phyloP scores from a whole-genome alignment of 2,329 filamentous ascomycete species.

The Apiospora aurea region DNA sequence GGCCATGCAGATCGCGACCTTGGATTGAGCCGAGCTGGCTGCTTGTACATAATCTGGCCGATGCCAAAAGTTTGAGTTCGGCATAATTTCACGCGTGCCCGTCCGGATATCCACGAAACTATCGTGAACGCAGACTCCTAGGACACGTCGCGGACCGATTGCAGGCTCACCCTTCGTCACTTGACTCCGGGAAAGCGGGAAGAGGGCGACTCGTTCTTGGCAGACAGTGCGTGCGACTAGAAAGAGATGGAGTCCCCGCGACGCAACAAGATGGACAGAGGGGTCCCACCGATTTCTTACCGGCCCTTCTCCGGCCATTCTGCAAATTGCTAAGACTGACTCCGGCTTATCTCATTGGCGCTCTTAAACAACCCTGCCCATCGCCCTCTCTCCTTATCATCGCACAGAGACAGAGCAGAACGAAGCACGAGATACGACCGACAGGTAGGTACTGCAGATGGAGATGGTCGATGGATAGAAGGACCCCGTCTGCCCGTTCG shows the following conservation, averaged over 20 bases:
- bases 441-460: too few species aligned
- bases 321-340: slow-evolving; percentile 18
- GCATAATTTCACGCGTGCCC: slow-evolving; percentile 16
- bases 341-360: slow-evolving; percentile 22
- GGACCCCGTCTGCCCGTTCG: background rate
- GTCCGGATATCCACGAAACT: slow-evolving; percentile 7
- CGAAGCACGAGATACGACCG: background rate
- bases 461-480: background rate
- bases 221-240: slow-evolving; percentile 17
- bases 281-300: slow-evolving; percentile 23
- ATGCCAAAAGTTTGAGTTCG: slow-evolving; percentile 14
- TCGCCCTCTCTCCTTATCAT: slow-evolving; percentile 22
- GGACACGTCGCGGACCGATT: background rate
- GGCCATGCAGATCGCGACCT: slow-evolving; percentile 16
- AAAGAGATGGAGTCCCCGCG: slow-evolving; percentile 19
- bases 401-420: background rate
- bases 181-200: slow-evolving; percentile 18
- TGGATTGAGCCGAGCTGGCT: background rate
- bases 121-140: slow-evolving; percentile 15
- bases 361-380: slow-evolving; percentile 17
- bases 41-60: slow-evolving; percentile 19
- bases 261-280: slow-evolving; percentile 8
- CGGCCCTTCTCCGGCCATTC: slow-evolving; percentile 22
- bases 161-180: slow-evolving; percentile 1
- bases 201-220: slow-evolving; percentile 4